A percentile compares a stretch with the other conserved stretches of the same genome.
Conservation (phyloP, 2,329 filamentous ascomycete genomes). For the Simplicillium sp. region DNA sequence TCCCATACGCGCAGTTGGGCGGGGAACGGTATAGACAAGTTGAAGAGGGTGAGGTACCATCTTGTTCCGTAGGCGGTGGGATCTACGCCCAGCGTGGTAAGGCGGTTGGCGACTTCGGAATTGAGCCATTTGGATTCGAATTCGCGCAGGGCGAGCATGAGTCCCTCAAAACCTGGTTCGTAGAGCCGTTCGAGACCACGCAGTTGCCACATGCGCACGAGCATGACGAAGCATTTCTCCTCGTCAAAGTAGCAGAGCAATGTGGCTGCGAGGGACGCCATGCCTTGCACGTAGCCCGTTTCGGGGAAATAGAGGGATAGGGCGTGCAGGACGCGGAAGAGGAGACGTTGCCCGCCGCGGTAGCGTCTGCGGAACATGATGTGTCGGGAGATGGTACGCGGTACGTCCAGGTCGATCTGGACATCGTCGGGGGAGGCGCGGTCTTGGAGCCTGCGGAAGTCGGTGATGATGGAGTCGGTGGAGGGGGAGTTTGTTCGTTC, state of each 20-base stretch:
- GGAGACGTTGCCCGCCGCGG: slow-evolving; percentile 78
- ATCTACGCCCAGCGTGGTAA: slow-evolving; percentile 70
- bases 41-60: slow-evolving; percentile 97
- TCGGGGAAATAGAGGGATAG: slow-evolving; percentile 85
- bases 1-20: slow-evolving; percentile 96
- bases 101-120: slow-evolving; percentile 68
- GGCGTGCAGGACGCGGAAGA: slow-evolving; percentile 88
- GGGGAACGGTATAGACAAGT: slow-evolving; percentile 88
- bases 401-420: slow-evolving; percentile 95
- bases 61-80: slow-evolving; percentile 90
- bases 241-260: slow-evolving; percentile 96
- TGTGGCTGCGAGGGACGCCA: slow-evolving; percentile 89
- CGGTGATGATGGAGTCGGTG: slow-evolving; percentile 62
- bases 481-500: slow-evolving; percentile 48
- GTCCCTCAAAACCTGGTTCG: slow-evolving; percentile 69
- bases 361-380: slow-evolving; percentile 96
- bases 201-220: slow-evolving; percentile 87
- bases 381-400: slow-evolving; percentile 86
- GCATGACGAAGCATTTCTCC: slow-evolving; percentile 88
- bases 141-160: slow-evolving; percentile 78
- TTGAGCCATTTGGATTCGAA: slow-evolving; percentile 80
- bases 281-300: slow-evolving; percentile 94
- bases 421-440: slow-evolving; percentile 79
- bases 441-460: slow-evolving; percentile 65
- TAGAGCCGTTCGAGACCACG: slow-evolving; percentile 82